phyloP scores from a whole-genome alignment of 1,284 basidiomycete species.

The Ganoderma leucocontextum region DNA sequence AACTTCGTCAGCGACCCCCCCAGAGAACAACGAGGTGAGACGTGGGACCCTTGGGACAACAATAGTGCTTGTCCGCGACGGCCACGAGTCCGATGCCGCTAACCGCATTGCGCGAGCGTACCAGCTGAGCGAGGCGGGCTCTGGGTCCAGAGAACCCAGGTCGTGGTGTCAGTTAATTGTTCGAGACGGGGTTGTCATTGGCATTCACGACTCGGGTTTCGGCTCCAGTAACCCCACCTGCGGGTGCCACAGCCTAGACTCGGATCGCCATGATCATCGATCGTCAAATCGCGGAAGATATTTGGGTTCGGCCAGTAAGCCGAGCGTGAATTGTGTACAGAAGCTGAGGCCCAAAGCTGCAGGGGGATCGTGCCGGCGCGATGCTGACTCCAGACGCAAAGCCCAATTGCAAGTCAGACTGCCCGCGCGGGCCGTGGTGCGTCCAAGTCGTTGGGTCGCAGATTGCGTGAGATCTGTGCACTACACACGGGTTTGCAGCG shows the following conservation, averaged over 20 bases:
- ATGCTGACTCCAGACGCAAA: not conserved
- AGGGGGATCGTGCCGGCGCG: not conserved
- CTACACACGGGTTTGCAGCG: not conserved
- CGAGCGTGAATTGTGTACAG: not conserved
- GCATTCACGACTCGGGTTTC: not conserved
- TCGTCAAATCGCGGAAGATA: not conserved
- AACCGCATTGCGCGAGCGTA: not conserved
- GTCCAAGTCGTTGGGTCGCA: not conserved
- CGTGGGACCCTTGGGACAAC: not conserved
- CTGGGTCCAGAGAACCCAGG: not conserved
- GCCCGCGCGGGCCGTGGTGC: not conserved
- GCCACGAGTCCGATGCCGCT: not conserved
- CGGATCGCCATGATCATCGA: not conserved
- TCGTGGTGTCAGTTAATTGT: not conserved
- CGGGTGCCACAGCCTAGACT: not conserved
- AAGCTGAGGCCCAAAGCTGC: not conserved
- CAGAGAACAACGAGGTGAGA: not conserved
- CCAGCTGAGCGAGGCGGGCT: not conserved
- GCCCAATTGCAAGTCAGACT: not conserved
- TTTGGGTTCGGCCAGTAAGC: not conserved
- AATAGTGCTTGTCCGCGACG: not conserved
- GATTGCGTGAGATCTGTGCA: not conserved
- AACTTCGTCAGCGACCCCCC: not conserved
- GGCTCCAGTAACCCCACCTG: not conserved
- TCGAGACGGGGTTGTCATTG: not conserved